These are phyloP conservation scores for Antrodiella citrinella DNA, from an alignment of 768 basidiomycete species.

Conservation along the genomic window DNA sequence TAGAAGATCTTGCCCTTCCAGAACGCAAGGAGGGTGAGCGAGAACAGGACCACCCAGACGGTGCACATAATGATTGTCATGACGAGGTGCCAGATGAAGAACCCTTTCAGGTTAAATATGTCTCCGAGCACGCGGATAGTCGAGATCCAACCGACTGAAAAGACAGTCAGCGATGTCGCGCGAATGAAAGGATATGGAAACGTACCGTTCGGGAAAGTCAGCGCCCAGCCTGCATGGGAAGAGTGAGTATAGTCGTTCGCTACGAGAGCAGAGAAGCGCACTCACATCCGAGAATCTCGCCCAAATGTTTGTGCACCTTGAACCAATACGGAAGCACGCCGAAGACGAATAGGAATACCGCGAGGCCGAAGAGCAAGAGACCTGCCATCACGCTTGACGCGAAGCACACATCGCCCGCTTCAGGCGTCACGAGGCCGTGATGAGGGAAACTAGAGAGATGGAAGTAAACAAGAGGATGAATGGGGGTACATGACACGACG, in stretches of 20 bases:
- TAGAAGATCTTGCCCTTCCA: constrained; percentile 35
- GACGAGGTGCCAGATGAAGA: constrained; percentile 30
- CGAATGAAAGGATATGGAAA: not conserved
- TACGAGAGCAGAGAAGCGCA: not conserved
- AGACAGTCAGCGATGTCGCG: not conserved
- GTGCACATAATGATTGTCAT: constrained; percentile 31
- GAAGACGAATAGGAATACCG: constrained; percentile 38
- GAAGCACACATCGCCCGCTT: constrained; percentile 39
- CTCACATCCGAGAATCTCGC: constrained; percentile 39
- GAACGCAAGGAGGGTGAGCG: constrained; percentile 33
- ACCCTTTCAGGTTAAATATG: constrained; percentile 30
- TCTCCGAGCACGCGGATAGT: constrained; percentile 33
- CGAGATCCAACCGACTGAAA: constrained; percentile 35
- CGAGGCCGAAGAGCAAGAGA: constrained; percentile 36
- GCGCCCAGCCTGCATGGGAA: constrained; percentile 29
- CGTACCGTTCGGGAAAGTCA: constrained; percentile 36
- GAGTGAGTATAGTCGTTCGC: not conserved
- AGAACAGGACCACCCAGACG: constrained; percentile 33
- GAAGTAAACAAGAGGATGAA: no score
- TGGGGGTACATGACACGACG: constrained; percentile 3
- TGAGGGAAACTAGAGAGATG: constrained; percentile 25
- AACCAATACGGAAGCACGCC: constrained; percentile 40
- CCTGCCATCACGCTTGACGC: constrained; percentile 30
- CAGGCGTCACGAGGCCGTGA: constrained; percentile 27
- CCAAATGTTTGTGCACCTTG: constrained; percentile 37